Evolutionary conservation across 768 basidiomycete genomes (phyloP).

Genomic region (Boletus eberwhitei): DNA sequence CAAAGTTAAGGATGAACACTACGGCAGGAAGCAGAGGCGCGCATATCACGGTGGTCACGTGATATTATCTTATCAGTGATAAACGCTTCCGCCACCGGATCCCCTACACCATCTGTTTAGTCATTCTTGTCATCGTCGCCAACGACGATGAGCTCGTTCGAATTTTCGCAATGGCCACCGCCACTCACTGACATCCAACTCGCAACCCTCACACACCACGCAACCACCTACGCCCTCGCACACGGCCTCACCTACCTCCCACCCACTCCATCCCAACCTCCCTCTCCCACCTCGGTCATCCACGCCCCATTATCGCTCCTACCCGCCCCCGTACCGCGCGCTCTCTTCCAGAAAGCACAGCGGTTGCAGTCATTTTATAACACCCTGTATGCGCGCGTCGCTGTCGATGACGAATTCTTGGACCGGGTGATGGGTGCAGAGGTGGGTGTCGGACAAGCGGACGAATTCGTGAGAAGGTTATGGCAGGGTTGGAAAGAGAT

Average conservation of each 20-base stretch:
- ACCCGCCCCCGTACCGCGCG: constrained; percentile 81
- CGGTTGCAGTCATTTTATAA: constrained; percentile 78
- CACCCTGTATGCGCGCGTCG: constrained; percentile 77
- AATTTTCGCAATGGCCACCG: constrained; percentile 74
- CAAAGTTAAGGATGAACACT: neutral
- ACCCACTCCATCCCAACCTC: constrained; percentile 39
- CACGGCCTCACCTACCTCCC: constrained; percentile 86
- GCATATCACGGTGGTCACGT: neutral
- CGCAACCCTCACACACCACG: constrained; percentile 55
- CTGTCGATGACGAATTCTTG: constrained; percentile 74
- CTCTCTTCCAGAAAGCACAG: constrained; percentile 62
- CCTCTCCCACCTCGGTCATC: constrained; percentile 67
- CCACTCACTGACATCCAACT: constrained; percentile 54
- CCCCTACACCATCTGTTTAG: neutral
- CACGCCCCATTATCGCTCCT: constrained; percentile 89
- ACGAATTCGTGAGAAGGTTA: constrained; percentile 80
- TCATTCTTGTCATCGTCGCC: neutral
- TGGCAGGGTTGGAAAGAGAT: constrained; percentile 85
- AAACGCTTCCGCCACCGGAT: neutral
- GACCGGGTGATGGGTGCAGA: constrained; percentile 82
- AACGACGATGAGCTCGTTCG: constrained; percentile 34
- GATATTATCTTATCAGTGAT: neutral
- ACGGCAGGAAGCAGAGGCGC: neutral
- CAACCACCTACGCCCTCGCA: constrained; percentile 81
- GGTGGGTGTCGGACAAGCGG: constrained; percentile 73